Percentiles rank a stretch among this genome's conserved stretches.
Conservation (phyloP, 495 filamentous ascomycete species). For the Xylaria telfairii region DNA sequence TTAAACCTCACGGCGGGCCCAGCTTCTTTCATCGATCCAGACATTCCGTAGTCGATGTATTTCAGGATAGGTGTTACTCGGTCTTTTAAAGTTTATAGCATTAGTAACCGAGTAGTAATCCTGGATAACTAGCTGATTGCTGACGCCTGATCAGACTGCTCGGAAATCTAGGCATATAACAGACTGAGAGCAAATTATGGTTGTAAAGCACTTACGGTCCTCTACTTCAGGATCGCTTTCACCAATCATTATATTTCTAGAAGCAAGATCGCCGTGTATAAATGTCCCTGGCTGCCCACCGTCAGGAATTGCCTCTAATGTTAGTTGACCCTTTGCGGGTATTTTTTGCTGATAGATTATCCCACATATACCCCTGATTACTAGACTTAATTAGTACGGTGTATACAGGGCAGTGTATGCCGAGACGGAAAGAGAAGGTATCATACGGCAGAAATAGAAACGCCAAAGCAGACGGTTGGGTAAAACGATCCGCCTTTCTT, state of each 20-base stretch:
- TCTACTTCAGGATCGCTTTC: neutral
- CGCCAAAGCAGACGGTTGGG: slow-evolving; percentile 24
- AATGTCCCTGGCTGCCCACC: neutral
- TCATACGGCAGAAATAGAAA: slow-evolving; percentile 15
- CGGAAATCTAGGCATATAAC: no score
- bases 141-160: no score
- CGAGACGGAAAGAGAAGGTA: neutral
- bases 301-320: neutral
- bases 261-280: neutral
- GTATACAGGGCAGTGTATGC: neutral
- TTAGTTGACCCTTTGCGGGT: neutral
- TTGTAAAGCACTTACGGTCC: slow-evolving; percentile 4
- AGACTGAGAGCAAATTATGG: neutral
- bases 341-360: neutral
- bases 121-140: neutral
- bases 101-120: neutral
- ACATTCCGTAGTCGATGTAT: slow-evolving; percentile 11
- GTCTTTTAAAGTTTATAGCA: neutral
- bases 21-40: neutral
- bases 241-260: slow-evolving; percentile 10
- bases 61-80: neutral
- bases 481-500: neutral
- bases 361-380: slow-evolving; percentile 2
- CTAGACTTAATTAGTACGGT: neutral
- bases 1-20: neutral